A percentile compares a stretch with the other conserved stretches of the same genome.
Evolutionary conservation across 768 basidiomycete genomes (phyloP).

Genomic region (Russula sp.): DNA sequence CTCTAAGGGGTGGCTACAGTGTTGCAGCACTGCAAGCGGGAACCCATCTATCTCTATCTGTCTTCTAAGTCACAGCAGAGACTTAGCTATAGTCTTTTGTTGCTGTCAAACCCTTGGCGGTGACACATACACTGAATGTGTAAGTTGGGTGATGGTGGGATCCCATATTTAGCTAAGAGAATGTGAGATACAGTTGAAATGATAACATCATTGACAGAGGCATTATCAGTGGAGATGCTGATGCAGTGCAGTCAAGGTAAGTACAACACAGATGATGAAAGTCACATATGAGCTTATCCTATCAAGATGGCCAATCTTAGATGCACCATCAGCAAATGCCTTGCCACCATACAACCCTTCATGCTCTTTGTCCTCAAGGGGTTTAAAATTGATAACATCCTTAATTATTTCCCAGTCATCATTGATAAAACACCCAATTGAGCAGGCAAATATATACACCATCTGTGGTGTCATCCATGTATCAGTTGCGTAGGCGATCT

Average conservation of each 20-base stretch:
- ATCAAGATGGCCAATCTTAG: constrained; percentile 19
- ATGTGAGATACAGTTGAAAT: not conserved
- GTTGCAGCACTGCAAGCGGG: no score
- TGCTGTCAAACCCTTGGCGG: no score
- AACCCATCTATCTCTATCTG: no score
- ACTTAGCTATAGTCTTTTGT: no score
- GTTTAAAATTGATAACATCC: constrained; percentile 20
- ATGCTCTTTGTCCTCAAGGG: constrained; percentile 22
- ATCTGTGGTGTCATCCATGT: constrained; percentile 21
- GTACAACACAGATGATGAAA: not conserved
- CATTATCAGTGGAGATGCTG: no score
- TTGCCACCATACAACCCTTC: constrained; percentile 28
- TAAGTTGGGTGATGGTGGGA: constrained; percentile 19
- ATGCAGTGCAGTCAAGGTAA: no score
- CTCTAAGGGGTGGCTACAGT: no score
- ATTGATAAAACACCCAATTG: constrained; percentile 20
- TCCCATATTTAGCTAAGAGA: constrained; percentile 30
- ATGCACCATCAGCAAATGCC: constrained; percentile 26
- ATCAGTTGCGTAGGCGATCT: no score
- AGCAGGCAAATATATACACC: constrained; percentile 22
- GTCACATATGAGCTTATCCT: not conserved
- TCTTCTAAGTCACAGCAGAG: no score
- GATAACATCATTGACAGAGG: no score
- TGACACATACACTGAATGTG: constrained; percentile 32
- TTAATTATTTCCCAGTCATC: constrained; percentile 22